These are phyloP conservation scores for Colletotrichum australisinense DNA, from an alignment of 2,329 filamentous ascomycete genomes.

Conservation along the genomic window DNA sequence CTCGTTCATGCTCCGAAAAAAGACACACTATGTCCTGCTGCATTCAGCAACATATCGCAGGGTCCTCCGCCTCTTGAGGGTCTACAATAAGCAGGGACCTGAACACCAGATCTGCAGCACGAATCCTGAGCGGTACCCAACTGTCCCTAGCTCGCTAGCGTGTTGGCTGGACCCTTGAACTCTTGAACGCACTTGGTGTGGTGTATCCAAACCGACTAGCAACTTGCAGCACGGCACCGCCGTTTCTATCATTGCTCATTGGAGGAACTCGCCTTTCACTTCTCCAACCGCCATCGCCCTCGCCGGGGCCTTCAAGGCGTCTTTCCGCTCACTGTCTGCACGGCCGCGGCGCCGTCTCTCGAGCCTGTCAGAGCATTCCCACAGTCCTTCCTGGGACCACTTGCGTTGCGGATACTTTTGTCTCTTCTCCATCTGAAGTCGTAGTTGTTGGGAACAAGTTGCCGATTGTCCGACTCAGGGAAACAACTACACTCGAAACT, in stretches of 20 bases:
- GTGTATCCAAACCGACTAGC: too few relatives aligned
- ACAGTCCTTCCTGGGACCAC: background rate
- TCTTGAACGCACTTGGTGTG: constrained; percentile 2
- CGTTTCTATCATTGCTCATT: background rate
- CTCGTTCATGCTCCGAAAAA: background rate
- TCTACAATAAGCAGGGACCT: constrained; percentile 29
- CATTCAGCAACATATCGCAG: constrained; percentile 20
- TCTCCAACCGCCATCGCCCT: constrained; percentile 3
- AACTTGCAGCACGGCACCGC: constrained; percentile 11
- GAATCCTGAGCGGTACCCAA: constrained; percentile 3
- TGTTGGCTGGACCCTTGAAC: constrained; percentile 23
- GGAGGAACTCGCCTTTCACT: background rate
- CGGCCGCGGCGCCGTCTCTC: constrained; percentile 4
- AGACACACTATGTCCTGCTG: background rate
- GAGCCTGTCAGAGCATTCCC: background rate
- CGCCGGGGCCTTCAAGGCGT: constrained; percentile 19
- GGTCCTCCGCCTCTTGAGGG: constrained; percentile 11
- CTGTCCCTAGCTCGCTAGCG: constrained; percentile 13
- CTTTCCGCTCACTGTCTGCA: constrained; percentile 15
- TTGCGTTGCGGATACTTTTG: background rate
- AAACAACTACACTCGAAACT: constrained; percentile 19
- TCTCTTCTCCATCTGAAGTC: constrained; percentile 17
- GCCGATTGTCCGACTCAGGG: constrained; percentile 8
- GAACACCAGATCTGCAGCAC: constrained; percentile 11
- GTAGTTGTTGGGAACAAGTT: background rate